Evolutionary conservation across 192 early-diverging fungal genomes (phyloP).

Genomic region (Podila verticillata): DNA sequence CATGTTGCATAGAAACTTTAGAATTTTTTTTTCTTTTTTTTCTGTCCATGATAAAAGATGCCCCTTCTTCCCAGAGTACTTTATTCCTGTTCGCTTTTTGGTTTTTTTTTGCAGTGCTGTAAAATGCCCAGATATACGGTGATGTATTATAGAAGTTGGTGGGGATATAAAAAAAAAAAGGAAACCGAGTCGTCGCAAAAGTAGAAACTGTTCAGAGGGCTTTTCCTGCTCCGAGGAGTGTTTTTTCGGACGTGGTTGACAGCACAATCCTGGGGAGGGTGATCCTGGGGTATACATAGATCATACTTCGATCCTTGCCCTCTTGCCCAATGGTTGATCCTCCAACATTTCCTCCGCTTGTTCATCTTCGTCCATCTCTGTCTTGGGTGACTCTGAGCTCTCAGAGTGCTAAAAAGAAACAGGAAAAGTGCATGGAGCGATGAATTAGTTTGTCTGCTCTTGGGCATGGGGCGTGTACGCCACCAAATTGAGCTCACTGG

Average conservation of each 20-base stretch:
- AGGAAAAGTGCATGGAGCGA: neutral
- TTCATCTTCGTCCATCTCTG: conserved; percentile 50
- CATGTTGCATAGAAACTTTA: conserved; percentile 62
- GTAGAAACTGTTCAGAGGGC: neutral
- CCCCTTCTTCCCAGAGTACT: neutral
- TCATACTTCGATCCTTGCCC: conserved; percentile 32
- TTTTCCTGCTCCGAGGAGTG: too few relatives aligned
- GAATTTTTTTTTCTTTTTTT: neutral
- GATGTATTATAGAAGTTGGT: neutral
- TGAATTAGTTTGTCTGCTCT: too few relatives aligned
- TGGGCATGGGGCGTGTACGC: too few relatives aligned
- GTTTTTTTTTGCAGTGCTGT: neutral
- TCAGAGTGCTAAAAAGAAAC: conserved; percentile 11
- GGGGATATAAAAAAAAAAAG: neutral
- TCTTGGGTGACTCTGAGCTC: conserved; percentile 50
- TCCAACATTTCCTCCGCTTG: conserved; percentile 57
- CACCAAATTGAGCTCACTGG: too few relatives aligned
- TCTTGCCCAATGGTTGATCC: conserved; percentile 43
- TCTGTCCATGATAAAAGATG: neutral
- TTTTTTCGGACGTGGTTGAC: too few relatives aligned
- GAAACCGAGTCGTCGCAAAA: neutral
- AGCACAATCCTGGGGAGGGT: too few relatives aligned
- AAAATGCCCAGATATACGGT: too few relatives aligned
- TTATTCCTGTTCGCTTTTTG: neutral
- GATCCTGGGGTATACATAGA: neutral